Percentiles rank a stretch among this genome's conserved stretches.
Conservation (phyloP, 192 early-diverging fungal genomes). For the Podila clonocystis region DNA sequence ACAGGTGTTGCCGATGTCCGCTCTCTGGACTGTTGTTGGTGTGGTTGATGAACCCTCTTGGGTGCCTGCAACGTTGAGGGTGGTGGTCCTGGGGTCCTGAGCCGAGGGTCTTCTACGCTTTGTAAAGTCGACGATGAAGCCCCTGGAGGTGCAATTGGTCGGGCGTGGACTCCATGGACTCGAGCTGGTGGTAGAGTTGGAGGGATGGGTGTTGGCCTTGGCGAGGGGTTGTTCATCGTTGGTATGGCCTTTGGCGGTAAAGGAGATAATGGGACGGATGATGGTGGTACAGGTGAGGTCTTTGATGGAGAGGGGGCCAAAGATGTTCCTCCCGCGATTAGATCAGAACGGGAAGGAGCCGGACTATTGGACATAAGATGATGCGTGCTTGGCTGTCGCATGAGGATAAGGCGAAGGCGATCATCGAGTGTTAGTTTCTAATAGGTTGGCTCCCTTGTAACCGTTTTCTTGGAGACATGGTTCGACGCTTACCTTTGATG, state of each 20-base stretch:
- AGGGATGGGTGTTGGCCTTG: constrained; percentile 16
- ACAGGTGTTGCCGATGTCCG: constrained; percentile 13
- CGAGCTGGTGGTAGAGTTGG: constrained; percentile 48
- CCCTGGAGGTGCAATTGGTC: constrained; percentile 17
- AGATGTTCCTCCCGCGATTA: too few relatives aligned
- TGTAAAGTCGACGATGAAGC: constrained; percentile 4
- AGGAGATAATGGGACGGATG: not conserved
- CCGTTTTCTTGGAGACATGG: too few relatives aligned
- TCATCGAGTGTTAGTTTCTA: too few relatives aligned
- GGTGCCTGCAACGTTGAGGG: constrained; percentile 24
- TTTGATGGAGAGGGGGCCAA: too few relatives aligned
- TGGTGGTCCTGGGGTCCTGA: not conserved
- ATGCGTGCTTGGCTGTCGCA: too few relatives aligned
- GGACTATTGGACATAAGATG: too few relatives aligned
- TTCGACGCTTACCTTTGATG: not conserved
- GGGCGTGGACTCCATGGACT: constrained; percentile 48
- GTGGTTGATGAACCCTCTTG: constrained; percentile 30
- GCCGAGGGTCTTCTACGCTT: not conserved
- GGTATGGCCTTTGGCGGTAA: not conserved
- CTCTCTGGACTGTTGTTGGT: constrained; percentile 15
- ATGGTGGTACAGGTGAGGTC: constrained; percentile 10
- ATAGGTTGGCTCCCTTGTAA: too few relatives aligned
- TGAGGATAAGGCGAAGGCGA: too few relatives aligned
- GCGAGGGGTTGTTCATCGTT: not conserved
- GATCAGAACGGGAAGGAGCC: too few relatives aligned